Evolutionary conservation across 345 rosid species (phyloP).

Genomic region (Lagerstroemia speciosa): DNA sequence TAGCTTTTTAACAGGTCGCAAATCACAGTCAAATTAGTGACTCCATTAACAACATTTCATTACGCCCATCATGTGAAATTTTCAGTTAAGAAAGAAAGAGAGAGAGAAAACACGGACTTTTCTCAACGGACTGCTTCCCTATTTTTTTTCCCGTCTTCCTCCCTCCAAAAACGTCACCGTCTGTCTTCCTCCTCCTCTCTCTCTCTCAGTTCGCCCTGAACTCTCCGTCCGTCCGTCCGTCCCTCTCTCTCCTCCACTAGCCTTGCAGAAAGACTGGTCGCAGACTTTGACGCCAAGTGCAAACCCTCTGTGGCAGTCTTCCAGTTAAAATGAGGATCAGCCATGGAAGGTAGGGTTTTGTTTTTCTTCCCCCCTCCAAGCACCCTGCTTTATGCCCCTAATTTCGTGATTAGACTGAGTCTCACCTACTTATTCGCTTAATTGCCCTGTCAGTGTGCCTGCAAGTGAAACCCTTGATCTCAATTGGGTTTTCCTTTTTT

Average conservation of each 20-base stretch:
- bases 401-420: not conserved
- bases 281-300: too few relatives aligned
- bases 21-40: too few relatives aligned
- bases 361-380: not conserved
- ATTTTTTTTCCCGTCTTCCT: too few relatives aligned
- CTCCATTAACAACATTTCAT: too few relatives aligned
- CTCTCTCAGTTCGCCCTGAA: not conserved
- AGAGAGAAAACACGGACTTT: too few relatives aligned
- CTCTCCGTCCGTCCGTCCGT: not conserved
- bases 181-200: not conserved
- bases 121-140: too few relatives aligned
- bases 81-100: too few relatives aligned
- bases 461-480: not conserved
- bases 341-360: conserved; percentile 10
- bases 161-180: conserved; percentile 3
- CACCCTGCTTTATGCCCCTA: not conserved
- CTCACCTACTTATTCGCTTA: not conserved
- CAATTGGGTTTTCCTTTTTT: not conserved
- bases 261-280: not conserved
- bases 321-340: conserved; percentile 6
- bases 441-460: not conserved
- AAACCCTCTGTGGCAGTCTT: not conserved
- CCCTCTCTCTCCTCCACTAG: not conserved
- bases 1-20: too few relatives aligned
- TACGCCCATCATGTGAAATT: too few relatives aligned